Conservation (phyloP, 441 rosid genomes). For the Populus hybrid region DNA sequence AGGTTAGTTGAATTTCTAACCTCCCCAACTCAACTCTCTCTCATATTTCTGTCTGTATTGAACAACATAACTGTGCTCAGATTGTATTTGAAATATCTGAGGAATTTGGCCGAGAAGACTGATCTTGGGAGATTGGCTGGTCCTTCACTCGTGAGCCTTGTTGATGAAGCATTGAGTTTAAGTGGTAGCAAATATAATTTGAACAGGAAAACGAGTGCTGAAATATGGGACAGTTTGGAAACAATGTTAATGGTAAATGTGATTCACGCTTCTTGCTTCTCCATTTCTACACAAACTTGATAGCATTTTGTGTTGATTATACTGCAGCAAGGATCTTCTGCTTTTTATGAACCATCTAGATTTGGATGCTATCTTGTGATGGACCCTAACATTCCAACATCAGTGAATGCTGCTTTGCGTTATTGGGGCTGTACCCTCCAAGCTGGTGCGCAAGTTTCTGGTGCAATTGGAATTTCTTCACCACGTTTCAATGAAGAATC, state of each 20-base stretch:
- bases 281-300: conserved; percentile 2
- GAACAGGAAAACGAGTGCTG: conserved; percentile 53
- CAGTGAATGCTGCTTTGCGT: conserved; percentile 65
- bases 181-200: conserved; percentile 45
- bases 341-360: conserved; percentile 48
- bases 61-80: conserved; percentile 33
- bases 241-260: conserved; percentile 61
- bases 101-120: conserved; percentile 85
- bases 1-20: conserved; percentile 40
- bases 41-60: conserved; percentile 3
- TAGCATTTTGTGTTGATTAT: conserved; percentile 19
- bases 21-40: background rate
- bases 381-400: conserved; percentile 57
- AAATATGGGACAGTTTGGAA: conserved; percentile 75
- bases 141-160: conserved; percentile 70
- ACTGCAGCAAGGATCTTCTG: conserved; percentile 68
- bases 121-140: conserved; percentile 86
- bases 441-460: conserved; percentile 76
- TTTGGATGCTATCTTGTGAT: conserved; percentile 69
- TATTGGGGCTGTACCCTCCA: conserved; percentile 88
- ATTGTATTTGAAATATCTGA: conserved; percentile 71
- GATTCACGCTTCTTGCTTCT: conserved; percentile 11
- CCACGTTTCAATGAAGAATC: conserved; percentile 28
- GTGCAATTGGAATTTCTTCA: conserved; percentile 50
- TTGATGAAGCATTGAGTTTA: conserved; percentile 63